Base-by-base conservation (phyloP, 805 yeast species). In the Torulaspora maleeae region DNA sequence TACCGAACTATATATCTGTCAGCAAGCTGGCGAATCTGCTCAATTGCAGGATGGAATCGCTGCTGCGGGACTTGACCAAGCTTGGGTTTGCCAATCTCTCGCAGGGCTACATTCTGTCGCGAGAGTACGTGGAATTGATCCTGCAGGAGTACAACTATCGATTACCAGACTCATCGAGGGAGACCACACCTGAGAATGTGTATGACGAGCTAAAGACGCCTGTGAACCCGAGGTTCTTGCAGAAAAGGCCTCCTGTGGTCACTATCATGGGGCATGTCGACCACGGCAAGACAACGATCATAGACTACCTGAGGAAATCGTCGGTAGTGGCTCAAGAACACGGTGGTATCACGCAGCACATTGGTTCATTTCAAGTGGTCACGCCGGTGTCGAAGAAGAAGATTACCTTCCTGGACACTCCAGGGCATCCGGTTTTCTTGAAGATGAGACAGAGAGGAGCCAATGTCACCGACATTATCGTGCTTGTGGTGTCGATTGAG, bases 191-290 rank as follows among this genome's bases (percentile, higher is more conserved):
- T 39, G 74, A 73, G n/a, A 69, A 73, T 4, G 82, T 85, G 2
- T 74, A 74, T 11, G 82, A 79, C 49, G 66, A 83, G 42, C 78
- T 82, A 50, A 79, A 87, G 13, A 72, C 76, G 12, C 77, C 80
- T 0, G 55, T 59, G 15, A 60, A 69, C 1, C 77, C 86, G 0
- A 72, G 68, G 2, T 58, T 66, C 17, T 62, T 83, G 51, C 79
- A 77, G 36, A 73, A 81, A 5, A 72, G 98, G 52, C 89, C 99
- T 0, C 99, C 99, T 0, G 83, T 93, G 19, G 97, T 93, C 4
- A 90, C 99, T 0, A 86, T 93, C 42, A 93, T 93, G 98, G 99
- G 99, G 2, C 99, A 93, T 64, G 99, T 93, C 25, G 99, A 93
- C 66, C 99, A 93, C 61, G 99, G 99, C 2, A 93, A 93, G 63